A percentile compares a stretch with the other conserved stretches of the same genome.
Conservation (phyloP, 805 yeast species). For the Pichia kluyveri region DNA sequence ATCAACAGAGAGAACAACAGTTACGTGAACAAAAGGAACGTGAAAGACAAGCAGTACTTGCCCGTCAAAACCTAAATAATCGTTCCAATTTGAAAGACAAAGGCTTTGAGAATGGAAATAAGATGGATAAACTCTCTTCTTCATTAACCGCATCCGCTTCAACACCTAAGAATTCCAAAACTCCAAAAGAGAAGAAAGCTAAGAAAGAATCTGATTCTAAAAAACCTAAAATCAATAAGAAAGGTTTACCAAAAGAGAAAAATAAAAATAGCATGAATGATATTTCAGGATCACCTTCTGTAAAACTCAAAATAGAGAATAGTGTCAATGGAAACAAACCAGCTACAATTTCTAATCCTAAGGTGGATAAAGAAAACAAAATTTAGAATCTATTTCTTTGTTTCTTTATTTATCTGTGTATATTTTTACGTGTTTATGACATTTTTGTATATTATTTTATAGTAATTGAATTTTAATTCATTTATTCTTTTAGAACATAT, state of each 20-base stretch:
- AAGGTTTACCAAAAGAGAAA: constrained; percentile 1
- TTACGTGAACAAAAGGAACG: constrained; percentile 14
- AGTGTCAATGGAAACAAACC: background rate
- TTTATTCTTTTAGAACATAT: background rate
- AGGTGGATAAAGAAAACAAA: constrained; percentile 3
- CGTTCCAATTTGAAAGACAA: background rate
- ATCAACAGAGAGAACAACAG: constrained; percentile 23
- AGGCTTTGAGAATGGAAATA: background rate
- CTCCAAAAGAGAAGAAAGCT: constrained; percentile 3
- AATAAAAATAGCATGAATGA: constrained; percentile 2
- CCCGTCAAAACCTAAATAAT: background rate
- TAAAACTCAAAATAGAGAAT: constrained; percentile 3
- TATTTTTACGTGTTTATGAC: background rate
- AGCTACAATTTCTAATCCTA: background rate
- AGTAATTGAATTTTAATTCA: no score
- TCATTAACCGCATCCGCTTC: no score
- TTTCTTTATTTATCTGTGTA: background rate
- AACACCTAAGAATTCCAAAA: background rate
- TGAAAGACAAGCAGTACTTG: background rate
- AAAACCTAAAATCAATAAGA: background rate
- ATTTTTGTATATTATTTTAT: background rate
- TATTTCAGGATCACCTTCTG: constrained; percentile 1
- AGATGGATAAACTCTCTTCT: background rate
- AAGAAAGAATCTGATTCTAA: constrained; percentile 5
- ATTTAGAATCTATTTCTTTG: background rate